Percentiles rank a stretch among this genome's conserved stretches.
phyloP scores from a whole-genome alignment of 2,329 filamentous ascomycete genomes.

The Alternaria gansuensis region DNA sequence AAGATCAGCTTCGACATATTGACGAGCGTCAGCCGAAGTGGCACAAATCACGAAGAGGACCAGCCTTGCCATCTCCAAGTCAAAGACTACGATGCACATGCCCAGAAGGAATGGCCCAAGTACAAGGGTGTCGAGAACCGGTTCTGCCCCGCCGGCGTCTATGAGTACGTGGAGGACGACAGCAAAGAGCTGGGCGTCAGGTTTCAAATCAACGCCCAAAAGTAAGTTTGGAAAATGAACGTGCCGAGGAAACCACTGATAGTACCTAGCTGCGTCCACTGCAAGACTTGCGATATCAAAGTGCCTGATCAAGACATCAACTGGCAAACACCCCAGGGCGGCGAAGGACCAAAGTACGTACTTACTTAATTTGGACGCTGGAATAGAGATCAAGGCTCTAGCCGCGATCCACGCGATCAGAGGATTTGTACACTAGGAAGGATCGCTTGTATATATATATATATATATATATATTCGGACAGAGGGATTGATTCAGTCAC shows the following conservation, averaged over 20 bases:
- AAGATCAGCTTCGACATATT: slow-evolving; percentile 96
- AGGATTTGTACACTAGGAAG: slow-evolving; percentile 21
- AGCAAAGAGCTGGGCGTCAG: slow-evolving; percentile 86
- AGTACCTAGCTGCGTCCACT: slow-evolving; percentile 85
- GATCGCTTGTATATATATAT: slow-evolving; percentile 14
- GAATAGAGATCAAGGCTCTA: background rate
- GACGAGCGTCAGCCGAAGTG: slow-evolving; percentile 92
- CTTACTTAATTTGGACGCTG: slow-evolving; percentile 57
- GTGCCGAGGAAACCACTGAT: slow-evolving; percentile 37
- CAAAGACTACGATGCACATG: slow-evolving; percentile 92
- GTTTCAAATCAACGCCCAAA: slow-evolving; percentile 98
- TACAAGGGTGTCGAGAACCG: slow-evolving; percentile 95
- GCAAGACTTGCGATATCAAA: slow-evolving; percentile 99
- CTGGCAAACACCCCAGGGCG: slow-evolving; percentile 87
- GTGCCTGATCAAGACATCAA: slow-evolving; percentile 97
- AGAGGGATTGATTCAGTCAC: background rate
- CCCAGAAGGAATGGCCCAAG: slow-evolving; percentile 79
- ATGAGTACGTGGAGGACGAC: slow-evolving; percentile 95
- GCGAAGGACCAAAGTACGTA: slow-evolving; percentile 74
- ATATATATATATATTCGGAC: slow-evolving; percentile 16
- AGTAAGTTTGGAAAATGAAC: slow-evolving; percentile 69
- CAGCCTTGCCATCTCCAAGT: slow-evolving; percentile 97
- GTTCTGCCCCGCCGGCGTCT: slow-evolving; percentile 97
- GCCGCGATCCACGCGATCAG: background rate
- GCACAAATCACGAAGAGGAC: slow-evolving; percentile 98